phyloP scores from a whole-genome alignment of 2,329 filamentous ascomycete genomes.

The Teratosphaeria viscida region DNA sequence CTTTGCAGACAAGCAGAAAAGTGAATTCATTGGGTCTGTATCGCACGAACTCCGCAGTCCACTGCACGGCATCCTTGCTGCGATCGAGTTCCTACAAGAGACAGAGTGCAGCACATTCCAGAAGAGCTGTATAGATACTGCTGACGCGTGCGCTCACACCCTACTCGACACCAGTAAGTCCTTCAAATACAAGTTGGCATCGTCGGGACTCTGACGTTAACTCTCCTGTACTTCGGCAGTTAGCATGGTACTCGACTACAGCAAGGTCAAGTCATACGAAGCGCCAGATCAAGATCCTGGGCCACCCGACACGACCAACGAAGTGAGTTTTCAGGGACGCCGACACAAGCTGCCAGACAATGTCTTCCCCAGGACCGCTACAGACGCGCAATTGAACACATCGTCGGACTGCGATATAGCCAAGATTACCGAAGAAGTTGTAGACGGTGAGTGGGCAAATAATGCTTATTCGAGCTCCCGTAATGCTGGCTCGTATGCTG shows the following conservation, averaged over 20 bases:
- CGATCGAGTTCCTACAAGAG: slow-evolving; percentile 40
- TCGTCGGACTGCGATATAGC: neutral
- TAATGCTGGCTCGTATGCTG: neutral
- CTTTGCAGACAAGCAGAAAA: slow-evolving; percentile 23
- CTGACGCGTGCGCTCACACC: neutral
- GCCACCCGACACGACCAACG: neutral
- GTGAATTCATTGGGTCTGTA: slow-evolving; percentile 31
- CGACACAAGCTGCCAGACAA: neutral
- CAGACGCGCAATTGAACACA: neutral
- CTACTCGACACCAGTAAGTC: neutral
- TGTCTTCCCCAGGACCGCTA: neutral
- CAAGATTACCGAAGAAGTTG: neutral
- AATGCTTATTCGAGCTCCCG: neutral
- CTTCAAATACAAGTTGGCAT: neutral
- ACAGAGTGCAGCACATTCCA: slow-evolving; percentile 10
- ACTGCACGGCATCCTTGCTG: slow-evolving; percentile 19
- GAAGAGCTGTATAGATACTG: neutral
- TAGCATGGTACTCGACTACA: neutral
- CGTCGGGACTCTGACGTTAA: neutral
- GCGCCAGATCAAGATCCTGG: neutral
- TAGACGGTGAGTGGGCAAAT: neutral
- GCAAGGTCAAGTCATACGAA: neutral
- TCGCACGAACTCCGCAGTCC: slow-evolving; percentile 26
- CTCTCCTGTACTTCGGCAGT: neutral
- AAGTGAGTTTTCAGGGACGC: neutral